Base-by-base conservation (phyloP, 495 filamentous ascomycete species). In the Penicillium robsamsonii region DNA sequence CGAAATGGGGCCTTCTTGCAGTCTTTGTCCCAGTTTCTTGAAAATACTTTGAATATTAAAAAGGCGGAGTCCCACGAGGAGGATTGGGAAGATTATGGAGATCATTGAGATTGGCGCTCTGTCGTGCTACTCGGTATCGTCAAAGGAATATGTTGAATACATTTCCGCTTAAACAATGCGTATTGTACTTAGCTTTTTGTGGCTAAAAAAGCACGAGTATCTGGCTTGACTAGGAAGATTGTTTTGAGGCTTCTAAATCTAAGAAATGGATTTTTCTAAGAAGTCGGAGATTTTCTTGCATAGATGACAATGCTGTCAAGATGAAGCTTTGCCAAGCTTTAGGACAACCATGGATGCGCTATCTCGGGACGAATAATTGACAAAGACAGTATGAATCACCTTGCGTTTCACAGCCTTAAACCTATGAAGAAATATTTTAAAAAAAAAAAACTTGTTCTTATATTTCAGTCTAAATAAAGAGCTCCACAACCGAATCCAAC, bases 41-140 rank as follows among this genome's bases (percentile, higher is more conserved):
- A 50, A n/a, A 18, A 50, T 25, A 22, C 13, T n/a, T 50, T 40
- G 2, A 12, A 5, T 2, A 30, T 18, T 2, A 5, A 30, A 30
- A 8, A 17, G 22, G 2, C 22, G 22, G 2, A 2, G 22, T 22
- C 22, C 1, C 15, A 20, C 0, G 45, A 47, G 25, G 45, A 31
- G 1, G 45, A 47, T 8, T 47, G 45, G 27, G 45, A 47, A 15
- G 45, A 47, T 31, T 30, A 2, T 47, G 45, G 29, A 47, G 45
- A n/a, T 6, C 6, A 37, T 7, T 37, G 33, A 37, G 13, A 2
- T 37, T 8, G 0, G 5, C 15, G 13, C 13, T 37, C 4, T 15
- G 33, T n/a, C 6, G 4, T n/a, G 33, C 33, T 35, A 35, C 4
- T 5, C 12, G 5, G 5, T 35, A 13, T 15, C 33, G 5, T 6